Percentiles rank a stretch among this genome's conserved stretches.
Evolutionary conservation across 768 basidiomycete species (phyloP).

Genomic region (Cubamyces sp.): DNA sequence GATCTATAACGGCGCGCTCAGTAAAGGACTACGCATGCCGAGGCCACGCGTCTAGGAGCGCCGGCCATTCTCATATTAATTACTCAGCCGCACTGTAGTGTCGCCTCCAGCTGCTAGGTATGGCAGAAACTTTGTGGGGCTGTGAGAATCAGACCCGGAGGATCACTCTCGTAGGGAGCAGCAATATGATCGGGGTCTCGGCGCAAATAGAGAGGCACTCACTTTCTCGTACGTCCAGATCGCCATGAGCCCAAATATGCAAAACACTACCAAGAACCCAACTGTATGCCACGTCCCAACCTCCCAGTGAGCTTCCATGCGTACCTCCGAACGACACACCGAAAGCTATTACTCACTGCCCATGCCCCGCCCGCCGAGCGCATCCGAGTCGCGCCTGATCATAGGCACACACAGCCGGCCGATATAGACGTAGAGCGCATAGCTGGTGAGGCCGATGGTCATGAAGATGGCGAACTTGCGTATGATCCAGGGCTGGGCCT

Average conservation of each 20-base stretch:
- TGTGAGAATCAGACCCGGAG: no score
- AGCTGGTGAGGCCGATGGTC: conserved; percentile 62
- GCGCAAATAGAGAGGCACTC: neutral
- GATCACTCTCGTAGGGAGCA: no score
- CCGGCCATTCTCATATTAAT: no score
- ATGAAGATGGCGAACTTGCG: conserved; percentile 70
- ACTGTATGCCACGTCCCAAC: conserved; percentile 45
- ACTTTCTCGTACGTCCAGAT: conserved; percentile 82
- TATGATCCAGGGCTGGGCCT: conserved; percentile 73
- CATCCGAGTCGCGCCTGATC: conserved; percentile 50
- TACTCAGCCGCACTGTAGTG: no score
- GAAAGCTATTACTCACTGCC: conserved; percentile 64
- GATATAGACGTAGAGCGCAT: conserved; percentile 79
- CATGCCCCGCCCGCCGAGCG: conserved; percentile 50
- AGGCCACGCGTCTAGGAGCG: no score
- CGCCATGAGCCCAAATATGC: conserved; percentile 67
- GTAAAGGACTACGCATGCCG: neutral
- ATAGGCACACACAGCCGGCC: conserved; percentile 72
- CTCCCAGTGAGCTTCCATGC: neutral
- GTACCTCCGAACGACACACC: neutral
- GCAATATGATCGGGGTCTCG: neutral
- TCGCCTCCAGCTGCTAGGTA: no score
- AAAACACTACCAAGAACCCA: conserved; percentile 65
- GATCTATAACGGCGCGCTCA: conserved; percentile 45
- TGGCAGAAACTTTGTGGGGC: no score